Conservation (phyloP, 2,329 filamentous ascomycete genomes). For the Apiospora pterosperma region DNA sequence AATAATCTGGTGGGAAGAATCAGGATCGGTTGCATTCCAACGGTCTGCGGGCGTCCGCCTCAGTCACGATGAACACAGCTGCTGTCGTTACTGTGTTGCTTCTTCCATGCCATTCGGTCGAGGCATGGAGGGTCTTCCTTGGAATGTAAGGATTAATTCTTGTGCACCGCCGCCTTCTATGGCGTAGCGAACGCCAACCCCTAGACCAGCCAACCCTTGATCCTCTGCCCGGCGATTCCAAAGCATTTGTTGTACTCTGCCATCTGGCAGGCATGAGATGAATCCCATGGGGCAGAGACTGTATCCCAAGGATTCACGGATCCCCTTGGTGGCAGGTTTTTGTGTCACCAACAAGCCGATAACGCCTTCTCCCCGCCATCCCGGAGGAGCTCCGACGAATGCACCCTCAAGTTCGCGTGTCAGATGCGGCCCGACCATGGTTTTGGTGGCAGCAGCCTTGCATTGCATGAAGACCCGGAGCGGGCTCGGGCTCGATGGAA, state of each 20-base stretch:
- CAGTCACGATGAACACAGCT: not conserved
- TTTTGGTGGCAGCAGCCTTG: slow-evolving; percentile 54
- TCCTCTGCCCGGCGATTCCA: slow-evolving; percentile 68
- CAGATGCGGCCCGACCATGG: slow-evolving; percentile 48
- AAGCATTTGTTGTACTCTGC: slow-evolving; percentile 62
- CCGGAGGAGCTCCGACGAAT: slow-evolving; percentile 67
- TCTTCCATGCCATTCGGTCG: not conserved
- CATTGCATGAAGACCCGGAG: slow-evolving; percentile 61
- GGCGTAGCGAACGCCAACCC: slow-evolving; percentile 44
- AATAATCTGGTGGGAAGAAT: too few relatives aligned
- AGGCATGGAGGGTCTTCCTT: slow-evolving; percentile 33
- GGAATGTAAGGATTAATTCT: slow-evolving; percentile 49
- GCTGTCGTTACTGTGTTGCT: not conserved
- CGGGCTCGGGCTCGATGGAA: slow-evolving; percentile 40
- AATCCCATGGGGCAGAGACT: slow-evolving; percentile 72
- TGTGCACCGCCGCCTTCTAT: slow-evolving; percentile 24
- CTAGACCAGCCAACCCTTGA: slow-evolving; percentile 58
- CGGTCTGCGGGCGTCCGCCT: not conserved
- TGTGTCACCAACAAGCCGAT: slow-evolving; percentile 70
- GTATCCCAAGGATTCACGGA: slow-evolving; percentile 66
- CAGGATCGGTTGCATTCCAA: too few relatives aligned
- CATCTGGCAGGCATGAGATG: slow-evolving; percentile 56
- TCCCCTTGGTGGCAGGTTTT: slow-evolving; percentile 71
- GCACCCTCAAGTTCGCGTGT: slow-evolving; percentile 79
- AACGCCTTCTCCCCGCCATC: slow-evolving; percentile 64